A percentile compares a stretch with the other conserved stretches of the same genome.
Evolutionary conservation across 495 filamentous ascomycete species (phyloP).

Genomic region (Aspergillus kassunensis): DNA sequence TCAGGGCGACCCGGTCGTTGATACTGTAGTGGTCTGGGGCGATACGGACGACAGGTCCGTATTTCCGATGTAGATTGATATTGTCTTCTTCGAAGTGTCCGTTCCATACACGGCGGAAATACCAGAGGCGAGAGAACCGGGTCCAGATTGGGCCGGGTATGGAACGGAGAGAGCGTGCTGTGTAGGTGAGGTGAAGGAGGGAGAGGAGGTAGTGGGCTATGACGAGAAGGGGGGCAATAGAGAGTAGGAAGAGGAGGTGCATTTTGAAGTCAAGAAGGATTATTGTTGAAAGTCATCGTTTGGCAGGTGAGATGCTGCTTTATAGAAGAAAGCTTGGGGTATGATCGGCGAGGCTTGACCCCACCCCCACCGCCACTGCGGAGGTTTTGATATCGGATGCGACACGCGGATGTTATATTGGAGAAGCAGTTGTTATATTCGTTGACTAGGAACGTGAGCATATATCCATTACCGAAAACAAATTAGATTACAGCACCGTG

Average conservation of each 20-base stretch:
- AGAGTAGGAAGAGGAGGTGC: slow-evolving; percentile 12
- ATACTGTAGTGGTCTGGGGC: slow-evolving; percentile 50
- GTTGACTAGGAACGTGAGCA: no score
- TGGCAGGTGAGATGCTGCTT: no score
- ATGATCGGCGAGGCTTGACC: neutral
- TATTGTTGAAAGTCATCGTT: no score
- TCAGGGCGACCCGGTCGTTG: slow-evolving; percentile 37
- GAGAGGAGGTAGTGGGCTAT: slow-evolving; percentile 10
- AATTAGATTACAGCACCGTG: neutral
- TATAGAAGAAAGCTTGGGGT: neutral
- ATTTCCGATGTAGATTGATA: slow-evolving; percentile 39
- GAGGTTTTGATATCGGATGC: neutral
- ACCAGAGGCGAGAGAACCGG: slow-evolving; percentile 55
- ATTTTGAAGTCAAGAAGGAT: slow-evolving; percentile 3
- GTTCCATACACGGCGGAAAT: slow-evolving; percentile 38
- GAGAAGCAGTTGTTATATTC: no score
- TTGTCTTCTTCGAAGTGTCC: slow-evolving; percentile 45
- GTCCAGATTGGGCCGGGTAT: slow-evolving; percentile 53
- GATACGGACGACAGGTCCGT: slow-evolving; percentile 43
- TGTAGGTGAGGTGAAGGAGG: slow-evolving; percentile 16
- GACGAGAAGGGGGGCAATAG: slow-evolving; percentile 6
- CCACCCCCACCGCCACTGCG: slow-evolving; percentile 7
- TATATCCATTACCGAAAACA: no score
- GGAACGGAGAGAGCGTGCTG: slow-evolving; percentile 31
- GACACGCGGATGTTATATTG: neutral